Evolutionary conservation across 2,329 filamentous ascomycete species (phyloP).

Genomic region (Sporothrix schenckii): DNA sequence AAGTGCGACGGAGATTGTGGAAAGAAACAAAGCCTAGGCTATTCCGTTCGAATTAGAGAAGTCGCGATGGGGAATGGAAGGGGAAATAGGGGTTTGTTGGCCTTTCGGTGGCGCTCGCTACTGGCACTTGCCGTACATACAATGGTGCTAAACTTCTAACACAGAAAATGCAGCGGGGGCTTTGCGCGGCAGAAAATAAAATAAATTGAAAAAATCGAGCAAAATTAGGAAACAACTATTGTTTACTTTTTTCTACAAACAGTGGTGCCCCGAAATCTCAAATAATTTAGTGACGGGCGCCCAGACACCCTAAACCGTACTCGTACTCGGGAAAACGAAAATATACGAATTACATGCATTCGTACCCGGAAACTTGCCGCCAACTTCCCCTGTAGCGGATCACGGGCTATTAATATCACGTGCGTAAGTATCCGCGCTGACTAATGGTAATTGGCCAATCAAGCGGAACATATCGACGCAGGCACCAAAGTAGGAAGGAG

Average conservation of each 20-base stretch:
- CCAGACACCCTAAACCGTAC: constrained; percentile 17
- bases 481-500: constrained; percentile 15
- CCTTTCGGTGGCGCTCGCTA: neutral
- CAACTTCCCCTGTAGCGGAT: neutral
- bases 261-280: neutral
- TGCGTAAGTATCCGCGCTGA: neutral
- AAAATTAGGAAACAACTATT: neutral
- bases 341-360: neutral
- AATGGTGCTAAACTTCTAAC: neutral
- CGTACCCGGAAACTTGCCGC: constrained; percentile 12
- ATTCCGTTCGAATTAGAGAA: neutral
- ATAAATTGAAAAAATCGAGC: constrained; percentile 14
- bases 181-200: constrained; percentile 2
- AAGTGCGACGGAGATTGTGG: constrained; percentile 14
- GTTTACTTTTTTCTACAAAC: constrained; percentile 24
- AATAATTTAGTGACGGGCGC: neutral
- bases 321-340: constrained; percentile 21
- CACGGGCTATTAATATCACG: neutral
- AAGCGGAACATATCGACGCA: neutral
- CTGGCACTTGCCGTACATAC: constrained; percentile 1
- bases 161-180: constrained; percentile 24
- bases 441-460: constrained; percentile 7
- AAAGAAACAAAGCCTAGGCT: constrained; percentile 1
- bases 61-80: neutral
- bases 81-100: constrained; percentile 8